phyloP scores from a whole-genome alignment of 2,329 filamentous ascomycete species.

The Colletotrichum sp. region DNA sequence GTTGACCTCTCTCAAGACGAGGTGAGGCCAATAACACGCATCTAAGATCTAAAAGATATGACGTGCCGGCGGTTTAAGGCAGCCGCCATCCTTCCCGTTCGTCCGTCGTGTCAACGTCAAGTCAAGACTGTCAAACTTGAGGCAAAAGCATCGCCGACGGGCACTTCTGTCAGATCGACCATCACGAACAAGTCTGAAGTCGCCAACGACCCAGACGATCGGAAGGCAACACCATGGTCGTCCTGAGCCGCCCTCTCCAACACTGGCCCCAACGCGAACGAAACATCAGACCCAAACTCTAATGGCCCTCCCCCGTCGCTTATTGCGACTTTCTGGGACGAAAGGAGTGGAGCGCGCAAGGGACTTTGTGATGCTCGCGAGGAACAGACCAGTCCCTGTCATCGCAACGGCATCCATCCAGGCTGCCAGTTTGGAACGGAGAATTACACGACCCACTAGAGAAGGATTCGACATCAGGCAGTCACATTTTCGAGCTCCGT shows the following conservation, averaged over 20 bases:
- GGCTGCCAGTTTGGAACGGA: background rate
- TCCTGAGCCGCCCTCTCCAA: background rate
- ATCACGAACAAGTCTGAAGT: background rate
- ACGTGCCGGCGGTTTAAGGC: background rate
- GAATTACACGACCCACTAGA: background rate
- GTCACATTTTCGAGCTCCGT: background rate
- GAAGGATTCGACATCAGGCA: background rate
- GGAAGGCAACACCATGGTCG: background rate
- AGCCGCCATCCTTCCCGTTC: background rate
- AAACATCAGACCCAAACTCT: constrained; percentile 14
- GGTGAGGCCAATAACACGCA: background rate
- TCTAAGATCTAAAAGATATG: background rate
- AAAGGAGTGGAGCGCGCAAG: background rate
- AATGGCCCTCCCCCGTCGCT: background rate
- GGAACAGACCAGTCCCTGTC: background rate
- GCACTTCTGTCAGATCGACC: background rate
- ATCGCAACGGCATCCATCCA: background rate
- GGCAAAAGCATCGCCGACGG: background rate
- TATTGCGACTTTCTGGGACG: background rate
- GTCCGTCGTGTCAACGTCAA: background rate
- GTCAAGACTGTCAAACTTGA: background rate
- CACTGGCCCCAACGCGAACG: background rate
- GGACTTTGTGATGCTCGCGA: background rate
- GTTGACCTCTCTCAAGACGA: background rate
- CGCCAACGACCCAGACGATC: background rate